These are phyloP conservation scores for Podospora sp. DNA, from an alignment of 495 filamentous ascomycete genomes.

Conservation along the genomic window DNA sequence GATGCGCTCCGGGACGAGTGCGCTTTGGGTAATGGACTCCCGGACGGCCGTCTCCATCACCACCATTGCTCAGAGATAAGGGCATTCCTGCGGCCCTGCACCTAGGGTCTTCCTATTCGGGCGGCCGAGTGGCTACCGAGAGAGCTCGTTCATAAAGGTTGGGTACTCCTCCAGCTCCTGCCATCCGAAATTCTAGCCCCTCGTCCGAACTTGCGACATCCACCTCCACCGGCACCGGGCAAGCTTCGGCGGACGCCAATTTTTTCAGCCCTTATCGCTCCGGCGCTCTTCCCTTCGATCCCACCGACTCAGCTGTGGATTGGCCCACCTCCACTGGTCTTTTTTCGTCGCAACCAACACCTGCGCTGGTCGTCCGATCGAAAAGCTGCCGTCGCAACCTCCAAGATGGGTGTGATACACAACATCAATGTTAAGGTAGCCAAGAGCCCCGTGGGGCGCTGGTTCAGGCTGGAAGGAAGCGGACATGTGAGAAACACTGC, in stretches of 20 bases:
- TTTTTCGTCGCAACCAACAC: not conserved
- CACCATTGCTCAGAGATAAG: slow-evolving; percentile 37
- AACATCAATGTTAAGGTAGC: slow-evolving; percentile 59
- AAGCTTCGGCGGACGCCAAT: slow-evolving; percentile 12
- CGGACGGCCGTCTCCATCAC: slow-evolving; percentile 17
- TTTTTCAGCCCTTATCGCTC: slow-evolving; percentile 5
- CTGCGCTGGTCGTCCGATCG: slow-evolving; percentile 1
- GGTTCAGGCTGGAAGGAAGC: slow-evolving; percentile 73
- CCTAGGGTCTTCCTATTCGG: slow-evolving; percentile 6
- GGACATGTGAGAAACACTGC: slow-evolving; percentile 63
- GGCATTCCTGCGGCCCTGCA: slow-evolving; percentile 23
- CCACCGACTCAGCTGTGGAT: not conserved
- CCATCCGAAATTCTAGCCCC: slow-evolving; percentile 13
- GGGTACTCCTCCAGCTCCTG: slow-evolving; percentile 18
- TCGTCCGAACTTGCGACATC: slow-evolving; percentile 6
- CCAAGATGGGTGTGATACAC: slow-evolving; percentile 52
- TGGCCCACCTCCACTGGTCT: not conserved
- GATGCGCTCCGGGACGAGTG: slow-evolving; percentile 7
- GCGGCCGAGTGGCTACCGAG: not conserved
- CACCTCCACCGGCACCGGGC: slow-evolving; percentile 7
- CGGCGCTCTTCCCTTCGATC: slow-evolving; percentile 1
- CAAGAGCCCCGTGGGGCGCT: slow-evolving; percentile 63
- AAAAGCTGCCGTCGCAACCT: not conserved
- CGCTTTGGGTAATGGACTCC: slow-evolving; percentile 17
- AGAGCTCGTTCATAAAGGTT: slow-evolving; percentile 23